phyloP scores from a whole-genome alignment of 495 filamentous ascomycete species.

The Stereocaulon alpinum region DNA sequence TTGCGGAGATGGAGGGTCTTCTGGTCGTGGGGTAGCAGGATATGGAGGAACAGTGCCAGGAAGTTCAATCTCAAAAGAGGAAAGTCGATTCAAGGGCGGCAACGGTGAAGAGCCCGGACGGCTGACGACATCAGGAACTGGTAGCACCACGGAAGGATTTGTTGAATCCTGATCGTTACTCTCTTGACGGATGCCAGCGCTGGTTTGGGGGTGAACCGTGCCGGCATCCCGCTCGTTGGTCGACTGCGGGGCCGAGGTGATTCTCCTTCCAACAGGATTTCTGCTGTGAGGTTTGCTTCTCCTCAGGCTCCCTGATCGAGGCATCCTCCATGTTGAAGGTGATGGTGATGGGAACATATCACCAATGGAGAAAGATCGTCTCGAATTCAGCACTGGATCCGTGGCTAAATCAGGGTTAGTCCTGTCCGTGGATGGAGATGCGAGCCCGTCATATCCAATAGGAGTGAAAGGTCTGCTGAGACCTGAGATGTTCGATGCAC shows the following conservation, averaged over 20 bases:
- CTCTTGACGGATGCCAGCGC: background rate
- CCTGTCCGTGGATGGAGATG: background rate
- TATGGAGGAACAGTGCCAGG: conserved; percentile 31
- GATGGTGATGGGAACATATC: conserved; percentile 28
- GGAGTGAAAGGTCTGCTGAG: conserved; percentile 23
- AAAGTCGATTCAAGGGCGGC: conserved; percentile 45
- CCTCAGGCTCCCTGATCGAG: conserved; percentile 20
- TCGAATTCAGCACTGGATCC: conserved; percentile 17
- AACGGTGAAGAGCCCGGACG: conserved; percentile 41
- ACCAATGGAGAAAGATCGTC: conserved; percentile 28
- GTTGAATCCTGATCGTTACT: background rate
- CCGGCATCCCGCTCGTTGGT: background rate
- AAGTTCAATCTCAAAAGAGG: conserved; percentile 47
- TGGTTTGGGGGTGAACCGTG: background rate
- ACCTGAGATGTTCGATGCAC: conserved; percentile 13
- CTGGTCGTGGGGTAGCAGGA: conserved; percentile 26
- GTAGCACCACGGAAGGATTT: background rate
- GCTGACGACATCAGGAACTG: background rate
- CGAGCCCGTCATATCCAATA: conserved; percentile 4
- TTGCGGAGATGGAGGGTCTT: conserved; percentile 24
- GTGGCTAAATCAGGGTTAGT: background rate
- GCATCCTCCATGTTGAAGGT: conserved; percentile 24
- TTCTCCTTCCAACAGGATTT: conserved; percentile 14
- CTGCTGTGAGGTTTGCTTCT: conserved; percentile 11
- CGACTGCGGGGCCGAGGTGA: conserved; percentile 21